Conservation (phyloP, 1,139 yeast species). For the Blastobotrys aristatus region DNA sequence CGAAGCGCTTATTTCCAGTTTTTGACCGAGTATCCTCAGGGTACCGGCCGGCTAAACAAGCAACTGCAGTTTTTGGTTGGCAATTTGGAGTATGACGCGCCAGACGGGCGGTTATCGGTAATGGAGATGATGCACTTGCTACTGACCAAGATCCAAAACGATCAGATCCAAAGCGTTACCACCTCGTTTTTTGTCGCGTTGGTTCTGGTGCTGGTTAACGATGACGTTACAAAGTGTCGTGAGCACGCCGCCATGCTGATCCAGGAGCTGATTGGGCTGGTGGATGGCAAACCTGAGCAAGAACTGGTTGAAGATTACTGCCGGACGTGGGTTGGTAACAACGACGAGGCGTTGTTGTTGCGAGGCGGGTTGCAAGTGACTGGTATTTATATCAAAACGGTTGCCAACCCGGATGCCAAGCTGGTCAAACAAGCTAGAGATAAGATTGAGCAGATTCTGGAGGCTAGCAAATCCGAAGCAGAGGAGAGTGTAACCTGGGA, state of each 20-base stretch:
- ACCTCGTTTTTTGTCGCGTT: slow-evolving; percentile 80
- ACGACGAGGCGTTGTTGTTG: slow-evolving; percentile 49
- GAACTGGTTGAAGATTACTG: slow-evolving; percentile 54
- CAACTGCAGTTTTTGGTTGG: slow-evolving; percentile 79
- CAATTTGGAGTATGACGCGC: slow-evolving; percentile 80
- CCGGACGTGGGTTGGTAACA: slow-evolving; percentile 62
- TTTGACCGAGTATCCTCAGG: slow-evolving; percentile 91
- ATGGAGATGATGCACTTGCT: slow-evolving; percentile 79
- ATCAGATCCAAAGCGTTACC: slow-evolving; percentile 53
- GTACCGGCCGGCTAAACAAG: slow-evolving; percentile 76
- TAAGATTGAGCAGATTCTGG: slow-evolving; percentile 23
- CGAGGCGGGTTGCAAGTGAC: slow-evolving; percentile 77
- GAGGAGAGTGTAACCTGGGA: slow-evolving; percentile 55
- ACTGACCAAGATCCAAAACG: slow-evolving; percentile 60
- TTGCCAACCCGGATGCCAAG: slow-evolving; percentile 36
- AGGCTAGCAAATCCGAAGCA: slow-evolving; percentile 21
- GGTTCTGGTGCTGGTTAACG: slow-evolving; percentile 72
- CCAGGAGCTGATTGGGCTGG: slow-evolving; percentile 42
- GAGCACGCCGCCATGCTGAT: slow-evolving; percentile 74
- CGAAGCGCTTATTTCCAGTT: slow-evolving; percentile 81
- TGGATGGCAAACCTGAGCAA: slow-evolving; percentile 31
- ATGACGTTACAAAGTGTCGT: slow-evolving; percentile 74
- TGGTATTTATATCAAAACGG: slow-evolving; percentile 53
- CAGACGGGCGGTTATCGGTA: slow-evolving; percentile 83
- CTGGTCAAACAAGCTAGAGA: slow-evolving; percentile 23